phyloP scores from a whole-genome alignment of 345 rosid species.

The Ailanthus altissimus region DNA sequence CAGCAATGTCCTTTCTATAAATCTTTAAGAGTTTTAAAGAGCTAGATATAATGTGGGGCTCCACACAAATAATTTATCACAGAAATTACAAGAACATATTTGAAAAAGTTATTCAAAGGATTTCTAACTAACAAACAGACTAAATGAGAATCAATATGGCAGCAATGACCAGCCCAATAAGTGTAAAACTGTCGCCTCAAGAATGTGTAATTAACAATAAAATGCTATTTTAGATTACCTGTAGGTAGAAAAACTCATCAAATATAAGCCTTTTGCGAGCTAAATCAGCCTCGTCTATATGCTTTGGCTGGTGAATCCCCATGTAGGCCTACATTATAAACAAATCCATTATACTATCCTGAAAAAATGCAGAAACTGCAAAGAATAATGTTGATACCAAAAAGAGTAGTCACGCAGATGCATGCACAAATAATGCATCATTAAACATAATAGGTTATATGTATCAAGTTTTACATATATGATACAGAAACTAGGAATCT shows the following conservation, averaged over 20 bases:
- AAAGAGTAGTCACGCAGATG: not conserved
- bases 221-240: constrained; percentile 47
- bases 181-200: constrained; percentile 3
- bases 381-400: not conserved
- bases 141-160: not conserved
- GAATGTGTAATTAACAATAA: not conserved
- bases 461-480: not conserved
- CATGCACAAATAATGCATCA: not conserved
- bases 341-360: constrained; percentile 19
- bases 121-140: not conserved
- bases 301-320: constrained; percentile 87
- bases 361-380: not conserved
- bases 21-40: not conserved
- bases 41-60: not conserved
- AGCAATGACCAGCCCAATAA: not conserved
- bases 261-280: constrained; percentile 95
- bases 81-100: constrained; percentile 4
- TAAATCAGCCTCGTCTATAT: constrained; percentile 75
- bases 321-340: constrained; percentile 66
- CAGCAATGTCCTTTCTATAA: not conserved
- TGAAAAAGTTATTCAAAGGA: constrained; percentile 1
- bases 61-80: not conserved
- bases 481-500: not conserved
- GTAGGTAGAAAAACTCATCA: constrained; percentile 92
- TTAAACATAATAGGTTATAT: not conserved